Evolutionary conservation across 371 early-diverging fungal genomes (phyloP), one percentile per base, ranked within the genome.

Genomic region (Thermomucor indicae-seudaticae): DNA sequence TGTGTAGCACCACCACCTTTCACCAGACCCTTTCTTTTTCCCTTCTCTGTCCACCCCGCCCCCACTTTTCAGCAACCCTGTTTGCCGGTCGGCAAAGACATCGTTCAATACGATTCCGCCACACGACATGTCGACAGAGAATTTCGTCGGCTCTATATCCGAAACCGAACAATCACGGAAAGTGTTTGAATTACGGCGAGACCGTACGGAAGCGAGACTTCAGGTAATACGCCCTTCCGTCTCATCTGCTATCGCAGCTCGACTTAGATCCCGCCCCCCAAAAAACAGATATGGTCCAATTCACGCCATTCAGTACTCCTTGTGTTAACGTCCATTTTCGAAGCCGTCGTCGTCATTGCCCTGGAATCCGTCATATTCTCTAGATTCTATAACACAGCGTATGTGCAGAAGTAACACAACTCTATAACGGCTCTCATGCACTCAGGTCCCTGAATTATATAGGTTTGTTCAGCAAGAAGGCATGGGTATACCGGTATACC

Each of bases 341-440:
- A 87, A 60, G 88, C 88, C 0, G 37, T 80, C 38, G 54, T 85
- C n/a, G 82, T 89, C 24, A 85, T 89, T 51, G 64, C 75, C 7
- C 68, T 89, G 45, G 85, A 89, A 55, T 67, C 80, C 11, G 70
- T 76, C 39, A 78, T 87, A 49, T 80, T 81, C 40, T 70, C 64
- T 14, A 70, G 78, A n/a, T 84, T 78, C 46, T 60, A 70, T 31
- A 42, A 64, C 37, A 62, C 72, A 56, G 47, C 57, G 51, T 57
- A 60, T 32, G 51, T 50, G 16, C 38, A 57, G 17, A 41, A 31
- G 51, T n/a, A 11, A 28, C 17, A 49, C 11, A 10, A 37, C 6
- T 40, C 23, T 19, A 32, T 14, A 25, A 34, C 16, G 20, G 23
- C 34, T 19, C 4, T 6, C 23, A 27, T 17, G 6, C n/a, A 30